Evolutionary conservation across 2,329 filamentous ascomycete genomes (phyloP), one percentile per base, ranked within the genome.

Genomic region (Fusarium fujikuroi): DNA sequence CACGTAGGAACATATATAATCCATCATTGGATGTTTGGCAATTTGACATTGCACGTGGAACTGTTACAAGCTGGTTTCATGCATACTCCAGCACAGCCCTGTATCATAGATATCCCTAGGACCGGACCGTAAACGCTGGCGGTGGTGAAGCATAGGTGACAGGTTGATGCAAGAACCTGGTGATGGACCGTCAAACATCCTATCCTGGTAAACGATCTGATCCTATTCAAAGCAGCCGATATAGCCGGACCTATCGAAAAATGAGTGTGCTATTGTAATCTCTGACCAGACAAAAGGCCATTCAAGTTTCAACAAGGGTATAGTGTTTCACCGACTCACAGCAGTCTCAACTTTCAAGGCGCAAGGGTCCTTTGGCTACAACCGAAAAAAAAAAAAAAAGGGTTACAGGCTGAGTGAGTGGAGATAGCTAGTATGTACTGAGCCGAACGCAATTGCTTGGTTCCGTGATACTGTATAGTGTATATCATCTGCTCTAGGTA

Each of bases 1-100:
- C 30, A 61, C 58, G 32, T 37, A 44, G 60, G 42, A 69, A 58
- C 47, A 59, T 34, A 54, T 61, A 40, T 44, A 56, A 65, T 64
- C 34, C 43, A 23, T 21, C 5, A 34, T 8, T 21, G 18, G 23
- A 16, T 25, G 25, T 16, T 21, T 37, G 32, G 25, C 34, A 36
- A 52, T 23, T 30, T 36, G 19, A 11, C 28, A 21, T 50, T 43
- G 25, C 32, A 37, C 8, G 4, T 28, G 14, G 28, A 37, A 32
- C 9, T 34, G 37, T 37, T 50, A 49, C 15, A 32, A n/a, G 14
- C 28, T 23, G 25, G 21, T 28, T 47, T 37, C 21, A 18, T n/a
- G 21, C 25, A 16, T 28, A 25, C 16, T 9, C 16, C 21, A 54
- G 32, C 25, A 37, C 32, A 43, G 32, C 43, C 25, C 25, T 32